Evolutionary conservation across 2,329 filamentous ascomycete genomes (phyloP), one percentile per base, ranked within the genome.

Genomic region (Fusarium sp.): DNA sequence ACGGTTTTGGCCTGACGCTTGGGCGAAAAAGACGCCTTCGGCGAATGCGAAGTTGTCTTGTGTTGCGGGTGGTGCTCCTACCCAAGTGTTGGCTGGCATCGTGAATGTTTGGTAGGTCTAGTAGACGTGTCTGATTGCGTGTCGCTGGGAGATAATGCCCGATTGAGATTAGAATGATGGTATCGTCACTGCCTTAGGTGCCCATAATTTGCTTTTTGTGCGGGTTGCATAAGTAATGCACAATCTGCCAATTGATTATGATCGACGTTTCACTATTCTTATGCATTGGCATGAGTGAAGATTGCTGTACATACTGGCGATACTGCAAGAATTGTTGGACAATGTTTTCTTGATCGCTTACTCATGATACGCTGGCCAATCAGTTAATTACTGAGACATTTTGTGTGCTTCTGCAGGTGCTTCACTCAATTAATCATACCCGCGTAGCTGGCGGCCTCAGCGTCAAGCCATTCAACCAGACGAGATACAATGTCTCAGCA

Each of bases 41-140:
- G 77, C 76, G 56, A 79, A 85, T 48, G 81, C 78, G 76, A 85
- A 86, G 44, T 76, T 78, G 25, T 81, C 82, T n/a, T 58, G 68
- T 2, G 58, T 25, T 2, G 67, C 67, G 0, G 71, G 72, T 32
- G 74, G 67, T 1, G 73, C 67, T 16, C 69, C 60, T 7, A 14
- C 7, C 68, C 65, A 75, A 4, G 48, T n/a, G 18, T 18, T 40
- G 24, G 66, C 12, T 44, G 41, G 42, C 53, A 69, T 70, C 12
- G n/a, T 49, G n/a, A 4, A 18, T 16, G 22, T 22, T 9, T n/a
- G 2, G 12, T 24, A 16, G 18, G 22, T 22, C 7, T n/a, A 1
- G 12, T 24, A 16, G 18, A n/a, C 18, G 16, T 27, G 30, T 27
- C 24, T 49, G 18, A 22, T 58, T 29, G 18, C 5, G 10, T 30